Evolutionary conservation across 306 rosid species (phyloP), one percentile per base, ranked within the genome.

Genomic region (Prunus armeniaca): DNA sequence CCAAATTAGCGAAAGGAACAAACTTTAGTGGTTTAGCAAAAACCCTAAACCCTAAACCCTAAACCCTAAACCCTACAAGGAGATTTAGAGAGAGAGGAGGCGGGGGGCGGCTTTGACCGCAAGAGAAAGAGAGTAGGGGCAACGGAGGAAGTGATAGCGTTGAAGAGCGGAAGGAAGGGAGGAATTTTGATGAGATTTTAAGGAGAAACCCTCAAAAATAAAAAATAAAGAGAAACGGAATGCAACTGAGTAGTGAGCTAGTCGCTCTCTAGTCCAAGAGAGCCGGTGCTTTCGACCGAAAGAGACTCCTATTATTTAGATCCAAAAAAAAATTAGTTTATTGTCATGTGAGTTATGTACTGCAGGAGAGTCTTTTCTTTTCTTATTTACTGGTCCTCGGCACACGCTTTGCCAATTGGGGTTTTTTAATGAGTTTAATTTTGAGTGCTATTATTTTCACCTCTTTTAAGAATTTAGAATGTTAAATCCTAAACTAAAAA

Each of bases 41-140:
- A 86, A 73, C 90, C 89, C 87, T 74, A 76, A 86, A 73, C 90
- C 89, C 87, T 74, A 75, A 87, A 80, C 72, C 82, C 83, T 49
- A 45, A n/a, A n/a, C n/a, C 89, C 87, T 74, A 75, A 87, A 80
- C 72, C 82, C 83, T 49, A 45, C 22, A 58, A 27, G 12, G 67
- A 57, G 56, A 30, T 30, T 30, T 3, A 18, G 25, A 63, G 47
- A 28, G 3, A 28, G 65, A 25, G 15, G 30, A 15, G 32, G 2
- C 0, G 9, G 51, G 3, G 51, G 8, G 41, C 1, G 41, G 9
- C 43, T 34, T 34, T 34, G 43, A 6, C 43, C 43, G 0, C 43
- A 38, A n/a, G 9, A 61, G 65, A 60, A 60, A 12, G n/a, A 60
- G 2, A 60, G 11, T 8, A 27, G 11, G n/a, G 41, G 13, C n/a